These are phyloP conservation scores for Chaetomium sp. DNA, from an alignment of 2,329 filamentous ascomycete species.

Conservation along the genomic window DNA sequence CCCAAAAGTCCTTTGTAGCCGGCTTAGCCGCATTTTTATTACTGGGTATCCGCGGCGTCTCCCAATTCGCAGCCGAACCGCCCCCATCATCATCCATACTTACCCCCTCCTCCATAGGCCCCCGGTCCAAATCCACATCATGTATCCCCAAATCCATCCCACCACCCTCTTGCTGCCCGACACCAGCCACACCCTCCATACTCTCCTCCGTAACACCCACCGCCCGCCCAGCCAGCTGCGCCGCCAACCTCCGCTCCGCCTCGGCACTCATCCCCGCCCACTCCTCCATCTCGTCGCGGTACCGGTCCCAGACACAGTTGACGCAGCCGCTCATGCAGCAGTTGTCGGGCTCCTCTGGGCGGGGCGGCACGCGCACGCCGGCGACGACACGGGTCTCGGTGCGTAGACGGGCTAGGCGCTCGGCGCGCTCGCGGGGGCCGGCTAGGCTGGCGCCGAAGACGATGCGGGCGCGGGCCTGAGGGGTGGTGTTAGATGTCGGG, in stretches of 20 bases:
- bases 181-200: slow-evolving; percentile 9
- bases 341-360: slow-evolving; percentile 86
- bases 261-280: slow-evolving; percentile 64
- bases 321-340: slow-evolving; percentile 99
- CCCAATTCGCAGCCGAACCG: slow-evolving; percentile 65
- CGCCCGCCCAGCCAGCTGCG: slow-evolving; percentile 27
- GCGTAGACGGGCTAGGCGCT: slow-evolving; percentile 51
- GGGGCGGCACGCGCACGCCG: slow-evolving; percentile 75
- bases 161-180: slow-evolving; percentile 4
- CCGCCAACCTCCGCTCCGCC: slow-evolving; percentile 50
- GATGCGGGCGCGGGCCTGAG: slow-evolving; percentile 35
- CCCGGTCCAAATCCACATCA: slow-evolving; percentile 30
- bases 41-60: slow-evolving; percentile 11
- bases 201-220: slow-evolving; percentile 17
- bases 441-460: slow-evolving; percentile 77
- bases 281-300: slow-evolving; percentile 84
- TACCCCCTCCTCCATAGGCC: slow-evolving; percentile 26
- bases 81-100: slow-evolving; percentile 79
- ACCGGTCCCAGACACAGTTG: slow-evolving; percentile 93
- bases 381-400: slow-evolving; percentile 60
- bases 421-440: slow-evolving; percentile 63
- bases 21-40: too few relatives aligned
- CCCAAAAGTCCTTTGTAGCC: slow-evolving; percentile 45
- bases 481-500: slow-evolving; percentile 4
- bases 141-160: slow-evolving; percentile 34